phyloP scores from a whole-genome alignment of 2,329 filamentous ascomycete genomes.

The Macrophomina phaseolina region DNA sequence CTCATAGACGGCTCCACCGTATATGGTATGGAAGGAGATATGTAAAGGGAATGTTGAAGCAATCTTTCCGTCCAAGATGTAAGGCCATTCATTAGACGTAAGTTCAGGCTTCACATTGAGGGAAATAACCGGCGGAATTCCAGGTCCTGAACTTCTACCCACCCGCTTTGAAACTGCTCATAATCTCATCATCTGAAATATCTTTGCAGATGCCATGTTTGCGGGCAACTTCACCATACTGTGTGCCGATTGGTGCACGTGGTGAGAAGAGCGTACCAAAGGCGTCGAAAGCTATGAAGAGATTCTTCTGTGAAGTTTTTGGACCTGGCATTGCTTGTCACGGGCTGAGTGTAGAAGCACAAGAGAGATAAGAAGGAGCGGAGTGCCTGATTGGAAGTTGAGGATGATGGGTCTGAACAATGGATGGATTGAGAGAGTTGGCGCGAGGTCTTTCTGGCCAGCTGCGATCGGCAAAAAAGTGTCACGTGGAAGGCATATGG shows the following conservation, averaged over 20 bases:
- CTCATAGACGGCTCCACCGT: too few relatives aligned
- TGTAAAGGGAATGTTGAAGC: too few relatives aligned
- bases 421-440: background rate
- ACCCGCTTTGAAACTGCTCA: constrained; percentile 47
- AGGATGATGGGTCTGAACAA: background rate
- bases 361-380: too few relatives aligned
- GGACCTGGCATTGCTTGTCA: background rate
- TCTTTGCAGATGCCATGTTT: constrained; percentile 53
- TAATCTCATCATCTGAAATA: constrained; percentile 51
- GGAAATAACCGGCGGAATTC: background rate
- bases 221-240: constrained; percentile 61
- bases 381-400: background rate
- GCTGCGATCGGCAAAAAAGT: background rate
- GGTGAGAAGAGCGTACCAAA: constrained; percentile 69
- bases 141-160: constrained; percentile 5
- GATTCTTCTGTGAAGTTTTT: constrained; percentile 40
- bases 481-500: constrained; percentile 6
- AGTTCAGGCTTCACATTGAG: background rate
- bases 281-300: constrained; percentile 67
- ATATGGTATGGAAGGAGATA: too few relatives aligned
- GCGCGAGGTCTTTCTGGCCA: background rate
- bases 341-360: background rate
- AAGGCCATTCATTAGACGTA: too few relatives aligned
- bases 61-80: too few relatives aligned
- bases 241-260: constrained; percentile 54